These are phyloP conservation scores for Colletotrichum somersetense DNA, from an alignment of 2,329 filamentous ascomycete species.

Conservation along the genomic window DNA sequence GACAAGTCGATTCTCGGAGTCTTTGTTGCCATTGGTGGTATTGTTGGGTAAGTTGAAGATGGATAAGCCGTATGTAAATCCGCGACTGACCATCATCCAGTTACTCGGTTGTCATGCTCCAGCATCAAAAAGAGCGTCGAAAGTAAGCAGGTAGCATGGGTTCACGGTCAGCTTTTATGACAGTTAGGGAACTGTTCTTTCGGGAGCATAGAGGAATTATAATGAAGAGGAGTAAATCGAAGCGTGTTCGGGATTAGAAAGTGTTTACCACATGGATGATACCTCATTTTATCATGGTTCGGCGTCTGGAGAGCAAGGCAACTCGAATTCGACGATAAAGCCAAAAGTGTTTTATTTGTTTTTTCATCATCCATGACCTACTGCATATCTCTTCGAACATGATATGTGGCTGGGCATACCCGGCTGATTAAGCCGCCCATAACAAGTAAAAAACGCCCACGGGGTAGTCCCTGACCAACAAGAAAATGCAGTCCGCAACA, in stretches of 20 bases:
- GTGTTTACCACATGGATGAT: slow-evolving; percentile 33
- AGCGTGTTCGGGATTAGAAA: slow-evolving; percentile 24
- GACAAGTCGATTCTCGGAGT: slow-evolving; percentile 69
- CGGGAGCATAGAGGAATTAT: slow-evolving; percentile 11
- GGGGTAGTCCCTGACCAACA: slow-evolving; percentile 23
- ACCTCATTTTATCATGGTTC: slow-evolving; percentile 33
- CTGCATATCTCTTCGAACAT: neutral
- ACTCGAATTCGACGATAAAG: neutral
- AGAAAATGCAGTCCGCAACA: slow-evolving; percentile 20
- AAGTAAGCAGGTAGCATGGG: slow-evolving; percentile 30
- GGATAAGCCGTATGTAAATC: neutral
- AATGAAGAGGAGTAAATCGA: slow-evolving; percentile 27
- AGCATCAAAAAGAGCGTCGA: slow-evolving; percentile 49
- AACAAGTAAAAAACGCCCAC: slow-evolving; percentile 26
- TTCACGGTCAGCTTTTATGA: slow-evolving; percentile 17
- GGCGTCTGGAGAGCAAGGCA: slow-evolving; percentile 27
- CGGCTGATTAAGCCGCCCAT: neutral
- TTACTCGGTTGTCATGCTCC: slow-evolving; percentile 63
- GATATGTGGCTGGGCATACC: neutral
- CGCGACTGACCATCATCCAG: slow-evolving; percentile 47
- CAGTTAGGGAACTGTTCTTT: slow-evolving; percentile 11
- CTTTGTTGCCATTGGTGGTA: slow-evolving; percentile 67
- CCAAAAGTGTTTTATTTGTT: neutral
- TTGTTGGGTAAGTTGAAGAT: slow-evolving; percentile 64
- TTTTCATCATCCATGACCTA: neutral